These are phyloP conservation scores for Pythium biforme DNA, from an alignment of 352 stramenopile species.

Conservation along the genomic window DNA sequence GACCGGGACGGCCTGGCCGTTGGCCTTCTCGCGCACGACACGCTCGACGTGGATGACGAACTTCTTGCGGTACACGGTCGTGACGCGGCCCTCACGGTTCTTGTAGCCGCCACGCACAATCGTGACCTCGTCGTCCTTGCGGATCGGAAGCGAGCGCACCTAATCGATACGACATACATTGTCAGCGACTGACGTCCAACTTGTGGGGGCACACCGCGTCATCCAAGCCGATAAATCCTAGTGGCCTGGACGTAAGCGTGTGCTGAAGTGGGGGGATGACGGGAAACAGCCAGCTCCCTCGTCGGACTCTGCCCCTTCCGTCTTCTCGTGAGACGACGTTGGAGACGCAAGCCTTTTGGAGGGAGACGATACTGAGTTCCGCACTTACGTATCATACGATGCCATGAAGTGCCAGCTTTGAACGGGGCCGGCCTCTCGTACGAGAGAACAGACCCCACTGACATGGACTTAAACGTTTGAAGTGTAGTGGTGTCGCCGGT, in stretches of 20 bases:
- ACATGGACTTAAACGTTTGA: slow-evolving; percentile 90
- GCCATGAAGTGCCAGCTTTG: slow-evolving; percentile 87
- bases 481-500: slow-evolving; percentile 59
- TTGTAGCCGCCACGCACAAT: slow-evolving; percentile 98
- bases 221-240: too few species aligned
- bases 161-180: slow-evolving; percentile 31
- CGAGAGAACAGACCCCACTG: slow-evolving; percentile 30
- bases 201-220: too few species aligned
- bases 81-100: slow-evolving; percentile 98
- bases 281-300: background rate
- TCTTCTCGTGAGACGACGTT: background rate
- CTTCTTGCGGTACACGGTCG: slow-evolving; percentile 98
- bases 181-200: slow-evolving; percentile 21
- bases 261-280: background rate
- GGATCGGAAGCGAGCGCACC: slow-evolving; percentile 98
- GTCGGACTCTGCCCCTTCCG: background rate
- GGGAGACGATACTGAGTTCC: slow-evolving; percentile 27
- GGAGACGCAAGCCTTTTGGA: background rate
- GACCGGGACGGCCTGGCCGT: slow-evolving; percentile 95
- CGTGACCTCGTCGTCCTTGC: slow-evolving; percentile 99
- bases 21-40: slow-evolving; percentile 98
- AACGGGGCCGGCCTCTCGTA: background rate
- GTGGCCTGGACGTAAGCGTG: too few species aligned
- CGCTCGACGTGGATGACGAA: slow-evolving; percentile 99
- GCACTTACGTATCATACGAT: slow-evolving; percentile 85